A percentile compares a stretch with the other conserved stretches of the same genome.
Evolutionary conservation across 148 eudicot species (phyloP).

Genomic region (Chenopodium berlandieri): DNA sequence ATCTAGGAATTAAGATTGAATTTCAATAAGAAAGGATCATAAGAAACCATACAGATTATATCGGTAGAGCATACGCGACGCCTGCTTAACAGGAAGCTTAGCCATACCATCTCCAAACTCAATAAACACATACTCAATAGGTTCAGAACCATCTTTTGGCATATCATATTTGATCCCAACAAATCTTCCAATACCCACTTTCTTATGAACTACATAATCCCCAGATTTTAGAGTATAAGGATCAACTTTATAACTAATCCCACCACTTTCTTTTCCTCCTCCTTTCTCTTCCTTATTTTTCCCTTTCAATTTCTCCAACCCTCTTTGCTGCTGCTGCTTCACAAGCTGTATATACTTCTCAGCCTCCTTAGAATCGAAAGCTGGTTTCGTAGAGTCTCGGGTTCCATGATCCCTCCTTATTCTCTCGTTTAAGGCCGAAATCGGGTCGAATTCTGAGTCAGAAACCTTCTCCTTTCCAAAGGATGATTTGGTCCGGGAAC

Average conservation of each 20-base stretch:
- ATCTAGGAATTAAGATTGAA: neutral
- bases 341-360: slow-evolving; percentile 75
- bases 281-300: slow-evolving; percentile 26
- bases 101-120: slow-evolving; percentile 99
- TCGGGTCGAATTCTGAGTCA: slow-evolving; percentile 47
- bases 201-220: slow-evolving; percentile 95
- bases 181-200: slow-evolving; percentile 90
- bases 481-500: slow-evolving; percentile 22
- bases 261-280: slow-evolving; percentile 1
- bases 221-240: slow-evolving; percentile 69
- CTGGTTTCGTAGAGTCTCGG: slow-evolving; percentile 32
- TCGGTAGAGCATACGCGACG: slow-evolving; percentile 80
- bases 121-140: slow-evolving; percentile 83
- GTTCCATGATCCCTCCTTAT: slow-evolving; percentile 35
- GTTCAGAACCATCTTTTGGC: slow-evolving; percentile 38
- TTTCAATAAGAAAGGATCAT: neutral
- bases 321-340: slow-evolving; percentile 83
- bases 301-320: slow-evolving; percentile 68
- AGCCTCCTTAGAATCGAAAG: slow-evolving; percentile 63
- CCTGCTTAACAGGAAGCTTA: slow-evolving; percentile 85
- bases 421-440: slow-evolving; percentile 35
- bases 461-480: slow-evolving; percentile 11
- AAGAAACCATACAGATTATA: slow-evolving; percentile 66
- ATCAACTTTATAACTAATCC: slow-evolving; percentile 71
- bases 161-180: slow-evolving; percentile 72